Base-by-base conservation (phyloP, 2,329 filamentous ascomycete genomes). In the Endothia cerciana region DNA sequence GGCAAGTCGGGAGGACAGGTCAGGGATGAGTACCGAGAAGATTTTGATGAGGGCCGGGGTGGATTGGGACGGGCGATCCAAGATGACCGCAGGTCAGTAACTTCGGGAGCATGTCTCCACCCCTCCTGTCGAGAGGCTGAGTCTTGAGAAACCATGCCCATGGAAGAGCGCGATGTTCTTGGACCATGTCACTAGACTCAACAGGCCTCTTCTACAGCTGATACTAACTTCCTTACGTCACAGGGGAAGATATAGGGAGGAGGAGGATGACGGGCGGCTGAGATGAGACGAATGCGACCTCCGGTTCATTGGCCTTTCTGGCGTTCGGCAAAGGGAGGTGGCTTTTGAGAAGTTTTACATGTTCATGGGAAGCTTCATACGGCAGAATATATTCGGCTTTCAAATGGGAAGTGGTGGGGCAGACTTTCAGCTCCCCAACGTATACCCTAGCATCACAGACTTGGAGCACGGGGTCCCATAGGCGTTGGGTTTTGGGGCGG, bases 1-100 rank as follows among this genome's bases (percentile, higher is more conserved):
- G 94, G 94, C 73, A 97, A 97, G 82, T 97, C 92, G 68, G 95
- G 95, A 66, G 95, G 95, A 4, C 95, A 99, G 80, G 95, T 99
- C 69, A 89, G 95, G 70, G 95, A 99, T 77, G 96, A 99, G 82
- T 99, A 98, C 79, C 88, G 95, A 56, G 93, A 97, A 77, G 95
- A 99, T 80, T 99, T 90, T 75, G 95, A 99, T 76, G 94, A 97
- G 68, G 95, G 95, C 19, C 87, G 95, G 72, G 95, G 95, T 72
- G 95, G 95, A 13, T 88, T 94, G 71, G 94, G 95, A 53, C 86
- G 94, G 70, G 92, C 92, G 65, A 83, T 93, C 67, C 87, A 89
- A 71, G 88, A 91, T 47, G 72, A 76, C 17, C 51, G 53, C 30
- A 58, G 55, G 55, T 58, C 17, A 25, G 47, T 30, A 25, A 13